phyloP scores from a whole-genome alignment of 2,329 filamentous ascomycete species.

The Penicillium sp. region DNA sequence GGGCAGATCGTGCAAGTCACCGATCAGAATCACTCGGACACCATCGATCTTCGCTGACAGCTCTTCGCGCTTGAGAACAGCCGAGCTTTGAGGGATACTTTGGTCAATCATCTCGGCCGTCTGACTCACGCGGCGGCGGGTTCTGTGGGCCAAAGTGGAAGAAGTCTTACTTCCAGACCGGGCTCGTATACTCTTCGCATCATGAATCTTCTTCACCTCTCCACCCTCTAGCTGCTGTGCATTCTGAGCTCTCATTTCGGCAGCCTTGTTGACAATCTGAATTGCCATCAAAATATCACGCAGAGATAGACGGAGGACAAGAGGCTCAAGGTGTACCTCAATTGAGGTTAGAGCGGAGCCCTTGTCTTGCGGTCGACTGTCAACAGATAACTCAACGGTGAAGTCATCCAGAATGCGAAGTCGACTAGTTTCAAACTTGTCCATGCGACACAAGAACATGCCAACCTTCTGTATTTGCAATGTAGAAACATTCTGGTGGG shows the following conservation, averaged over 20 bases:
- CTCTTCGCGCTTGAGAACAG: slow-evolving; percentile 68
- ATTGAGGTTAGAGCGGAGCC: slow-evolving; percentile 70
- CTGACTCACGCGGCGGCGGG: slow-evolving; percentile 47
- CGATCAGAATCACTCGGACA: slow-evolving; percentile 87
- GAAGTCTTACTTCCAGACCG: slow-evolving; percentile 48
- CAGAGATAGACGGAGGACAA: slow-evolving; percentile 84
- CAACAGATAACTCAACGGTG: slow-evolving; percentile 84
- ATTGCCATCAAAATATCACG: slow-evolving; percentile 92
- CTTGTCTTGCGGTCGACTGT: slow-evolving; percentile 62
- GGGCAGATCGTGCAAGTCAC: slow-evolving; percentile 91
- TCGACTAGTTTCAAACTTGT: slow-evolving; percentile 86
- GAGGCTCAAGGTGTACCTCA: slow-evolving; percentile 81
- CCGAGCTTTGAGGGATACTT: slow-evolving; percentile 47
- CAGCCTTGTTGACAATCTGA: slow-evolving; percentile 87
- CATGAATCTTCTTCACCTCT: slow-evolving; percentile 52
- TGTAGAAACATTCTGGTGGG: slow-evolving; percentile 89
- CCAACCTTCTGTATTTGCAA: slow-evolving; percentile 91
- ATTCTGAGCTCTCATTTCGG: slow-evolving; percentile 68
- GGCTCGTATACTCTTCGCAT: slow-evolving; percentile 42
- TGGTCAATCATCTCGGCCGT: slow-evolving; percentile 34
- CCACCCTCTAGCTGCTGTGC: slow-evolving; percentile 51
- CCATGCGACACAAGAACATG: slow-evolving; percentile 99
- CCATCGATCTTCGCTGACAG: slow-evolving; percentile 84
- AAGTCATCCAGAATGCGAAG: slow-evolving; percentile 96
- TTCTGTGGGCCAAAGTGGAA: slow-evolving; percentile 45